Evolutionary conservation across 2,329 filamentous ascomycete species (phyloP), one percentile per base, ranked within the genome.

Genomic region (Fusarium irregulare): DNA sequence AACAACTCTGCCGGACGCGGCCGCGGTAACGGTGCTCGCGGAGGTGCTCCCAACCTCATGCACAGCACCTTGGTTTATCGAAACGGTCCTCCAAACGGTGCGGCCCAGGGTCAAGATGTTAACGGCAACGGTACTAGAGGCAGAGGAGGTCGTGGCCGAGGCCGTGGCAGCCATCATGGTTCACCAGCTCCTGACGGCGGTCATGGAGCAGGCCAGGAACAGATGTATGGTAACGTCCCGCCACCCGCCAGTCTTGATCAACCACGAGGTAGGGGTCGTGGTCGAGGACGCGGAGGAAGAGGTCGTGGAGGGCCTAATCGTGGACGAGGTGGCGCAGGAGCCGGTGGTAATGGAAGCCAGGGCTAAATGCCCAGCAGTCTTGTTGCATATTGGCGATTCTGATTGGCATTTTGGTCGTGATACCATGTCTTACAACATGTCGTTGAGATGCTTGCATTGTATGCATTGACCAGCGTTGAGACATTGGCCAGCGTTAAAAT

Each of bases 171-270:
- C 46, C 49, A 69, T 11, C 68, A 74, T 30, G 75, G 73, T 7
- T 66, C 71, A 4, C 72, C 60, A 14, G 70, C 60, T 12, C 72
- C 66, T 20, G 68, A 75, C 32, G 73, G 56, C 21, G 40, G 54
- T 12, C 44, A 62, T 8, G 62, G 46, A 34, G 64, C 54, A 54
- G 56, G 60, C 25, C 60, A 74, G 21, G 73, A 75, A 62, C 74
- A 74, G 47, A 78, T 77, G 34, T 91, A 88, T 73, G 84, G 84
- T 61, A 85, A 85, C 18, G 86, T 90, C 10, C 88, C 88, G 30
- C 91, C 90, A 23, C 90, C 91, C 2, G 78, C 86, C 3, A 85
- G 77, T 45, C 79, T 92, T 14, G 85, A 90, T 67, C 74, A 80
- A 20, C 75, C 79, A 23, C 80, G 80, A 28, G 78, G 82, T 32